Evolutionary conservation across 768 basidiomycete genomes (phyloP).

Genomic region (Steccherinum ochraceum): DNA sequence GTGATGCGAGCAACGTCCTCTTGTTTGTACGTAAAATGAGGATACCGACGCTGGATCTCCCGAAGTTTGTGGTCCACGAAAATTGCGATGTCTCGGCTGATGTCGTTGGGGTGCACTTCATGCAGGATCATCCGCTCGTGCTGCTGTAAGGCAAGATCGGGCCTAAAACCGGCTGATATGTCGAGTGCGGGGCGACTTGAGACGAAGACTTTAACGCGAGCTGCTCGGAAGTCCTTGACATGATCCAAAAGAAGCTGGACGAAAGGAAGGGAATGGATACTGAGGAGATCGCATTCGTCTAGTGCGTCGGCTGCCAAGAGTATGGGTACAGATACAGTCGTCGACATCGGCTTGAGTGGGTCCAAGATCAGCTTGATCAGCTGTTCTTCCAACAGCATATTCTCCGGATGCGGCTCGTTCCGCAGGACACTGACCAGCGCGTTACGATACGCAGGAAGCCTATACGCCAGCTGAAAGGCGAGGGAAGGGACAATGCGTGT

Average conservation of each 20-base stretch:
- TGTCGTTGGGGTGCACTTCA: not conserved
- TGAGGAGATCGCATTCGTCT: slow-evolving; percentile 1
- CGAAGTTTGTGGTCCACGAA: not conserved
- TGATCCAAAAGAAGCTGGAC: not conserved
- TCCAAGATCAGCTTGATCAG: not conserved
- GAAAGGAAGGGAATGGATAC: not conserved
- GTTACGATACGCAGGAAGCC: not conserved
- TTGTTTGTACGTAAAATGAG: not conserved
- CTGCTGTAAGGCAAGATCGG: not conserved
- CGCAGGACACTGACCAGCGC: no score
- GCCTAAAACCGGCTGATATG: not conserved
- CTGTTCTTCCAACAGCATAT: slow-evolving; percentile 1
- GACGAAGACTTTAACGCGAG: not conserved
- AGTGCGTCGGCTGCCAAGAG: slow-evolving; percentile 6
- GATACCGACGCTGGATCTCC: no score
- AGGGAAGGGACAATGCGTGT: slow-evolving; percentile 5
- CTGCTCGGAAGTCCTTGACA: not conserved
- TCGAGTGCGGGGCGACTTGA: not conserved
- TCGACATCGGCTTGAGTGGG: not conserved
- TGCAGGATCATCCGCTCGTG: not conserved
- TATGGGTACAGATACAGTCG: no score
- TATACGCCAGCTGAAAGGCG: slow-evolving; percentile 1
- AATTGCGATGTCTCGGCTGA: not conserved
- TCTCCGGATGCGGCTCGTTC: no score
- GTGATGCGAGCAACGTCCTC: not conserved